Evolutionary conservation across 192 early-diverging fungal species (phyloP).

Genomic region (Phycomyces blakesleeanus): DNA sequence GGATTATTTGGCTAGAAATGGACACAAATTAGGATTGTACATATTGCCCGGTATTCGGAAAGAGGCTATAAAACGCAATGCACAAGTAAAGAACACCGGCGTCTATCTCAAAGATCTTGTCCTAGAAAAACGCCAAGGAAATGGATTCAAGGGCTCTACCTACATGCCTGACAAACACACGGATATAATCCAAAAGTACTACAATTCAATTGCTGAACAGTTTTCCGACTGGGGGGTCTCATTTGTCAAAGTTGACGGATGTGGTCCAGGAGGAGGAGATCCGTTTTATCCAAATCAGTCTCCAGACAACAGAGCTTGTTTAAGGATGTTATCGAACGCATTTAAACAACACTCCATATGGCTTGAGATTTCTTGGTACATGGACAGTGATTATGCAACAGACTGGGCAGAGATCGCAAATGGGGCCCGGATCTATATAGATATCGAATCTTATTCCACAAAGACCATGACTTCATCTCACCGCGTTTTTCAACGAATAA

Average conservation of each 20-base stretch:
- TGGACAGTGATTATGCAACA: conserved; percentile 17
- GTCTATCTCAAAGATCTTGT: conserved; percentile 3
- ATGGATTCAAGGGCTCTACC: conserved; percentile 28
- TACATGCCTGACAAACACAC: conserved; percentile 23
- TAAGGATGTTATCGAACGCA: conserved; percentile 9
- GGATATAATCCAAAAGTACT: conserved; percentile 11
- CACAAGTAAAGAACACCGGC: conserved; percentile 13
- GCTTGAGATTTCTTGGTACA: conserved; percentile 35
- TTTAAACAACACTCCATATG: conserved; percentile 27
- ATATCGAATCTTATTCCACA: conserved; percentile 35
- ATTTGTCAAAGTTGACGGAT: conserved; percentile 29
- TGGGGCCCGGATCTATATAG: conserved; percentile 28
- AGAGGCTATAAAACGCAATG: conserved; percentile 13
- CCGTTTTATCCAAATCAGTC: conserved; percentile 21
- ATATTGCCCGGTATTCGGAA: conserved; percentile 30
- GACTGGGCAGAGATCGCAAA: conserved; percentile 26
- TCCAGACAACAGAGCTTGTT: conserved; percentile 26
- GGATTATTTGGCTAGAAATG: conserved; percentile 19
- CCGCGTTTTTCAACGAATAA: conserved; percentile 27
- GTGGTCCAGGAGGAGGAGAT: conserved; percentile 34
- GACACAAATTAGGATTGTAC: conserved; percentile 31
- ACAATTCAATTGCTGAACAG: conserved; percentile 26
- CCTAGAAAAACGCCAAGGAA: conserved; percentile 6
- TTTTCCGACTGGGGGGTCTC: conserved; percentile 27
- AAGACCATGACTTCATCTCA: conserved; percentile 25